Percentiles rank a stretch among this genome's conserved stretches.
phyloP scores from a whole-genome alignment of 164 flowering plant genomes.

The Platanus orientalis region DNA sequence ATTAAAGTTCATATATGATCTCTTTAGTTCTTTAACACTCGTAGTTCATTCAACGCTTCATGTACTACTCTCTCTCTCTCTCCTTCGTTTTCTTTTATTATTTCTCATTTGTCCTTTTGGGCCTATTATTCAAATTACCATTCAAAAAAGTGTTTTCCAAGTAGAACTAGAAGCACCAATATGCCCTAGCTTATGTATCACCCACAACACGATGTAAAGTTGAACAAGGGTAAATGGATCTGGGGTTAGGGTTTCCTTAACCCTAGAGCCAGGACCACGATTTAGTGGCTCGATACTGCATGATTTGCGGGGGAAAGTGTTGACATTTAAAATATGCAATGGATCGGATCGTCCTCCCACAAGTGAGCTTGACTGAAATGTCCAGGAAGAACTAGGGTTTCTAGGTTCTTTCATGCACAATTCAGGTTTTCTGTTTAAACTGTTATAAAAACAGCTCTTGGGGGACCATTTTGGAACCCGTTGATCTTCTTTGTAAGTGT shows the following conservation, averaged over 20 bases:
- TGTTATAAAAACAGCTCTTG: no score
- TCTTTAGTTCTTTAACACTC: neutral
- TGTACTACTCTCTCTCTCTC: neutral
- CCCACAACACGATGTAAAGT: conserved; percentile 1
- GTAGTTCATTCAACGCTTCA: neutral
- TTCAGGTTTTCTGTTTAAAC: no score
- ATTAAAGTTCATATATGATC: neutral
- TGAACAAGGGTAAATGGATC: neutral
- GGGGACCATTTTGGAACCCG: neutral
- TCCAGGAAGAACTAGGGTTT: no score
- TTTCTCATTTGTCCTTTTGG: neutral
- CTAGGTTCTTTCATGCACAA: no score
- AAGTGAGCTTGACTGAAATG: no score
- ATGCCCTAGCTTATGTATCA: neutral
- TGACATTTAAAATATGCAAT: no score
- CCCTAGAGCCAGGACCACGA: no score
- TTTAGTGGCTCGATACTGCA: no score
- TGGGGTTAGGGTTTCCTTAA: neutral
- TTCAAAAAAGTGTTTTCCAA: neutral
- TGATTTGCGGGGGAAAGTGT: no score
- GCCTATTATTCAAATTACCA: neutral
- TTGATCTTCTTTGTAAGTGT: neutral
- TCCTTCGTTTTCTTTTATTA: neutral
- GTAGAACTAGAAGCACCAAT: neutral
- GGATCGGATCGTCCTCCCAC: no score